Evolutionary conservation across 129 eudicot species (phyloP).

Genomic region (Flaveria ramosissima): DNA sequence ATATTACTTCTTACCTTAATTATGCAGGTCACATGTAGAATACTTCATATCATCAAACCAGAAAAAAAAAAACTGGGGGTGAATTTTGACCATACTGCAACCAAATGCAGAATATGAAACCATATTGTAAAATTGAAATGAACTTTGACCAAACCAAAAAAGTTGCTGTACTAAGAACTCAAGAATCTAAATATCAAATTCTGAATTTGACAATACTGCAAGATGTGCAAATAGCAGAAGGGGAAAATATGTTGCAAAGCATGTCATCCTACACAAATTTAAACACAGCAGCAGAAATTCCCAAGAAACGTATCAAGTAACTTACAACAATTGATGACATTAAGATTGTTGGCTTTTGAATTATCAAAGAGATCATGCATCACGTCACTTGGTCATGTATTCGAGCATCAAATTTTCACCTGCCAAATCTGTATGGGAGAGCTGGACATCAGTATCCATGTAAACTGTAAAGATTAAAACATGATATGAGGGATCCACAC

Average conservation of each 20-base stretch:
- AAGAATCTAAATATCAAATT: not conserved
- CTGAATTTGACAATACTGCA: not conserved
- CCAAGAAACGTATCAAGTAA: constrained; percentile 12
- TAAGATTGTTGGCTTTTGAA: constrained; percentile 8
- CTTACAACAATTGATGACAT: constrained; percentile 19
- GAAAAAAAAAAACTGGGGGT: not conserved
- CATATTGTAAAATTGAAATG: no score
- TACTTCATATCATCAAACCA: not conserved
- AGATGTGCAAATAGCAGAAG: constrained; percentile 10
- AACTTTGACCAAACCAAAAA: not conserved
- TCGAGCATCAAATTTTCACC: constrained; percentile 24
- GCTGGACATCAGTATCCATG: not conserved
- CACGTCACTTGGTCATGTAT: constrained; percentile 7
- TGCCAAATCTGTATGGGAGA: not conserved
- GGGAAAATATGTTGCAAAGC: constrained; percentile 1
- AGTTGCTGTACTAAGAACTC: not conserved
- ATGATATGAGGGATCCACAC: no score
- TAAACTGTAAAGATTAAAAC: constrained; percentile 23
- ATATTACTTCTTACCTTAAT: not conserved
- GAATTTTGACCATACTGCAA: not conserved
- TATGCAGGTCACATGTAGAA: not conserved
- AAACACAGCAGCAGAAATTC: constrained; percentile 18
- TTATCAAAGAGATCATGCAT: constrained; percentile 15
- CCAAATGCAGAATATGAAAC: no score
- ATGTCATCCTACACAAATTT: constrained; percentile 19